Evolutionary conservation across 2,329 filamentous ascomycete genomes (phyloP).

Genomic region (Alternaria arborescens): DNA sequence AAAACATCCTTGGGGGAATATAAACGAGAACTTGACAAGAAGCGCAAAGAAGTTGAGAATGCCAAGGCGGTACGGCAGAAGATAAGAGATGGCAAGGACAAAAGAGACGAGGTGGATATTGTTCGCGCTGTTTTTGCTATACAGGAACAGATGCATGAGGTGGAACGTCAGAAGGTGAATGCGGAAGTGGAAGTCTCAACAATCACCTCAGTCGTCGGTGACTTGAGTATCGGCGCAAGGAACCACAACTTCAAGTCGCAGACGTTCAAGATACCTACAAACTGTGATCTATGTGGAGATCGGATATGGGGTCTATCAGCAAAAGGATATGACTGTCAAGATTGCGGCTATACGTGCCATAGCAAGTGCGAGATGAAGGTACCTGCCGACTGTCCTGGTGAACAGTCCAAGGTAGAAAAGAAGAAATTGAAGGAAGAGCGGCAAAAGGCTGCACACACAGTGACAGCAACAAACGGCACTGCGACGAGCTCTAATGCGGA

Average conservation of each 20-base stretch:
- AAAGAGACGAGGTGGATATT: slow-evolving; percentile 86
- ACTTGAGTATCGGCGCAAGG: slow-evolving; percentile 89
- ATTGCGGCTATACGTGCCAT: slow-evolving; percentile 98
- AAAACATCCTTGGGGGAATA: slow-evolving; percentile 84
- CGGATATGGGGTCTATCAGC: slow-evolving; percentile 96
- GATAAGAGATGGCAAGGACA: slow-evolving; percentile 83
- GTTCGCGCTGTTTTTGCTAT: slow-evolving; percentile 83
- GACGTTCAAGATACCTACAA: slow-evolving; percentile 98
- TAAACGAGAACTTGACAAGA: slow-evolving; percentile 83
- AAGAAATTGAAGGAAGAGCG: slow-evolving; percentile 90
- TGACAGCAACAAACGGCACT: slow-evolving; percentile 54
- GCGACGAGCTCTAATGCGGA: slow-evolving; percentile 65
- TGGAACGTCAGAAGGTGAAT: slow-evolving; percentile 83
- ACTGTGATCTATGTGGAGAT: slow-evolving; percentile 96
- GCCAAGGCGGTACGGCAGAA: slow-evolving; percentile 76
- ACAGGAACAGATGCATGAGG: slow-evolving; percentile 84
- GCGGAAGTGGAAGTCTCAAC: slow-evolving; percentile 93
- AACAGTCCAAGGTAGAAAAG: slow-evolving; percentile 91
- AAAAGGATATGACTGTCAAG: slow-evolving; percentile 94
- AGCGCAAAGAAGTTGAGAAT: slow-evolving; percentile 82
- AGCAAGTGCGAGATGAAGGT: slow-evolving; percentile 99
- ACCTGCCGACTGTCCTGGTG: slow-evolving; percentile 91
- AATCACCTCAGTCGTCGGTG: slow-evolving; percentile 89
- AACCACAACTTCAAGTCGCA: slow-evolving; percentile 99
- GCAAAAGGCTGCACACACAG: slow-evolving; percentile 77